Percentiles rank a stretch among this genome's conserved stretches.
These are phyloP conservation scores for Apiospora pterosperma DNA, from an alignment of 2,329 filamentous ascomycete genomes.

Conservation along the genomic window DNA sequence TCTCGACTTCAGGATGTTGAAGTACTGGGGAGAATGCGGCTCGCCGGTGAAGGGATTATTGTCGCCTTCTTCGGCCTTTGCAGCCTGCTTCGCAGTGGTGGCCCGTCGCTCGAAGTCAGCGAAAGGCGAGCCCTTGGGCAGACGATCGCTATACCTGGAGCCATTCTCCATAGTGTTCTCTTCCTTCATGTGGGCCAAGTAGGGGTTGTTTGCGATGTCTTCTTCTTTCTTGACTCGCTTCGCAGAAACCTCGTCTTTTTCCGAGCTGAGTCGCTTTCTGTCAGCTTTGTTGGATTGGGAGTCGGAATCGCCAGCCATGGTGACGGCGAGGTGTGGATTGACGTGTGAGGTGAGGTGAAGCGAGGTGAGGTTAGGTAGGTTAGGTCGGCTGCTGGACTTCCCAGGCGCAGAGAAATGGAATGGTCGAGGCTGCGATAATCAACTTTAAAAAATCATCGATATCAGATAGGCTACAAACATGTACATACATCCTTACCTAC, in stretches of 20 bases:
- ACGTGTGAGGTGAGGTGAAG: background rate
- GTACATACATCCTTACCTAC: no score
- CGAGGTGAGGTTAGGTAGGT: no score
- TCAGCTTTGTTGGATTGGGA: background rate
- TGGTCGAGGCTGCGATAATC: background rate
- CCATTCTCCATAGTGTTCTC: conserved; percentile 34
- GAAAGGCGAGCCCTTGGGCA: conserved; percentile 46
- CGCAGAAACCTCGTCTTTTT: conserved; percentile 8
- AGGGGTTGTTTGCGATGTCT: conserved; percentile 62
- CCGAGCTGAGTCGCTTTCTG: conserved; percentile 24
- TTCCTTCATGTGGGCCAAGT: conserved; percentile 85
- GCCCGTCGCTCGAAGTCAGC: conserved; percentile 70
- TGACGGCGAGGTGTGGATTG: background rate
- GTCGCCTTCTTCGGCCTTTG: conserved; percentile 73
- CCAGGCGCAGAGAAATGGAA: background rate
- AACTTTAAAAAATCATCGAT: conserved; percentile 1
- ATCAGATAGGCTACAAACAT: no score
- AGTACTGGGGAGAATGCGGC: conserved; percentile 78
- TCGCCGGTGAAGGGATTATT: conserved; percentile 81
- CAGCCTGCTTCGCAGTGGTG: conserved; percentile 74
- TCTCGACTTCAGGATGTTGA: conserved; percentile 80
- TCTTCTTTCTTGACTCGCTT: conserved; percentile 17
- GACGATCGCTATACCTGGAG: conserved; percentile 27
- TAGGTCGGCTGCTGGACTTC: background rate
- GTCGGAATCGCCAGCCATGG: background rate